Percentiles rank a stretch among this genome's conserved stretches.
Conservation (phyloP, 257 asterid species). For the Anisodus acutangulus region DNA sequence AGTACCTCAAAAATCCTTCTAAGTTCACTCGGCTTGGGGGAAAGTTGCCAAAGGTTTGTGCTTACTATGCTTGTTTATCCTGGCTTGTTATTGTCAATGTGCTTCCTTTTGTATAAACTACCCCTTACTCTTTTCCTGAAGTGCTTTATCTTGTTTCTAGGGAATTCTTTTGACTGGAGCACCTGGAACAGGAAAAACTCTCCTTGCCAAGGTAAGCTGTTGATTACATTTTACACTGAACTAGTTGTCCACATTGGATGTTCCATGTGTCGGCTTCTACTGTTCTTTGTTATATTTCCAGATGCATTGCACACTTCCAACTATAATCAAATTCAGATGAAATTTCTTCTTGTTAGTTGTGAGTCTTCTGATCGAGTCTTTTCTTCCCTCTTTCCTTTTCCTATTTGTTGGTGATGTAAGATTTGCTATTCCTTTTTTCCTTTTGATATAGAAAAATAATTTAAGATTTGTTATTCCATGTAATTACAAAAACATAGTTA, state of each 20-base stretch:
- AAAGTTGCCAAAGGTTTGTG: slow-evolving; percentile 92
- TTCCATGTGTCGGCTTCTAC: neutral
- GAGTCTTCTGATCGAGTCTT: neutral
- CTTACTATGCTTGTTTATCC: slow-evolving; percentile 25
- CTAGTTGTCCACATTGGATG: slow-evolving; percentile 24
- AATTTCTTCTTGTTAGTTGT: slow-evolving; percentile 14
- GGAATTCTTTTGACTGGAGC: slow-evolving; percentile 98
- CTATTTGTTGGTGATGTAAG: slow-evolving; percentile 8
- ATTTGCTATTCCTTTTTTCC: neutral
- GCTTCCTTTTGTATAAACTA: slow-evolving; percentile 27
- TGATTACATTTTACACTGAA: neutral
- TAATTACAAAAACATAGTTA: slow-evolving; percentile 11
- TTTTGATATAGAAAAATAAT: neutral
- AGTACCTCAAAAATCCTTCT: slow-evolving; percentile 87
- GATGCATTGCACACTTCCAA: slow-evolving; percentile 15
- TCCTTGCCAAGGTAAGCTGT: slow-evolving; percentile 82
- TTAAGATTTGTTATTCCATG: neutral
- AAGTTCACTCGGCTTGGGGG: slow-evolving; percentile 97
- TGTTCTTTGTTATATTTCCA: slow-evolving; percentile 12
- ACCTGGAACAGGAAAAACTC: slow-evolving; percentile 98
- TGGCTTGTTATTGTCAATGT: slow-evolving; percentile 6
- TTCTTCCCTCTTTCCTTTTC: neutral
- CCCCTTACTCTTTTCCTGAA: neutral
- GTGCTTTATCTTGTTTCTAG: slow-evolving; percentile 50
- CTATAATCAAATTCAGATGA: slow-evolving; percentile 17